A percentile compares a stretch with the other conserved stretches of the same genome.
Conservation (phyloP, 306 rosid species). For the Lablab purpureus region DNA sequence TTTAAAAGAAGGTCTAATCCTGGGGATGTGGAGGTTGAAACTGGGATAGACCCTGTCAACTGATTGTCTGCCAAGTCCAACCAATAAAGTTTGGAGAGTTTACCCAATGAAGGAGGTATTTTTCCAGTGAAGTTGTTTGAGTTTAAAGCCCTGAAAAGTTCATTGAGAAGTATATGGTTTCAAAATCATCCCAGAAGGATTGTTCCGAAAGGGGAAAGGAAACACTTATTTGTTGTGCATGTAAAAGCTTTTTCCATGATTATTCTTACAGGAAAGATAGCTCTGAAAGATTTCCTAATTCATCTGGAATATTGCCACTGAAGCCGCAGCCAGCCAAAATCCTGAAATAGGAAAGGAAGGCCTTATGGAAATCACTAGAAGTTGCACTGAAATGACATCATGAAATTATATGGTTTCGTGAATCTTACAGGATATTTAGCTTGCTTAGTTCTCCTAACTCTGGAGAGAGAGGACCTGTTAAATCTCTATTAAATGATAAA, state of each 20-base stretch:
- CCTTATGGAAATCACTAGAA: not conserved
- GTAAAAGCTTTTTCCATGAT: not conserved
- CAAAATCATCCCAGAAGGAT: not conserved
- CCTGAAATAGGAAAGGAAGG: conserved; percentile 56
- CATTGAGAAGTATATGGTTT: not conserved
- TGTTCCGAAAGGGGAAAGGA: not conserved
- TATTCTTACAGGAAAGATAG: conserved; percentile 83
- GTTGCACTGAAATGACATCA: conserved; percentile 12
- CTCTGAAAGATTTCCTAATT: conserved; percentile 76
- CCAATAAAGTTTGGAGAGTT: conserved; percentile 90
- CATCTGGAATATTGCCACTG: conserved; percentile 81
- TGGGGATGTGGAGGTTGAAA: conserved; percentile 63
- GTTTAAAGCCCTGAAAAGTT: conserved; percentile 80
- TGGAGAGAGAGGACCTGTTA: conserved; percentile 65
- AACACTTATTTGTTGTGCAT: conserved; percentile 5
- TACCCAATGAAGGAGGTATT: conserved; percentile 88
- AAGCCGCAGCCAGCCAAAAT: conserved; percentile 93
- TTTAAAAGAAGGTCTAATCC: conserved; percentile 85
- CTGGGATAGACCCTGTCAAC: conserved; percentile 73
- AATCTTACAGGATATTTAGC: conserved; percentile 79
- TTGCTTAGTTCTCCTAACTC: conserved; percentile 62
- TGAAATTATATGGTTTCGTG: conserved; percentile 32
- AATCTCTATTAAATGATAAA: conserved; percentile 68
- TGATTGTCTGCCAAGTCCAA: conserved; percentile 87
- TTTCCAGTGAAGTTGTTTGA: conserved; percentile 79